Base-by-base conservation (phyloP, 352 stramenopile species). In the Phytophthora chlamydospora region DNA sequence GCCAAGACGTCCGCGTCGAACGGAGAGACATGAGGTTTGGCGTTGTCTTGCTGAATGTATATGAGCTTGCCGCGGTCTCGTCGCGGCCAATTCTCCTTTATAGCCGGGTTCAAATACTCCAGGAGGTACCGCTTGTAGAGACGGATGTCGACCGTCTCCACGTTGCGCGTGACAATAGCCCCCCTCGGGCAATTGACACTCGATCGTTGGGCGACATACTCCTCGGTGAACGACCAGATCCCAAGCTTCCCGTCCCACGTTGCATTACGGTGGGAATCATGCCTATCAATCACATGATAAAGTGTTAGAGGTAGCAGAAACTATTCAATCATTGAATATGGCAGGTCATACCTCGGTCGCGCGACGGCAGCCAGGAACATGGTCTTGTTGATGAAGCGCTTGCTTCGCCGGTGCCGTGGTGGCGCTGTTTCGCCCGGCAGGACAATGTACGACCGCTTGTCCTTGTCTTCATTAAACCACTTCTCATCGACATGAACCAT, bases 31-130 rank as follows among this genome's bases (percentile, higher is more conserved):
- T 73, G 63, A 4, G 49, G 48, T 3, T 51, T 65, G 0, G 58
- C 48, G 19, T 76, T 76, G 19, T 76, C 68, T 51, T 73, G 63
- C 19, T 73, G 62, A 16, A 71, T 65, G 1, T 29, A 45, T 21
- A 65, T 73, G 5, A 29, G 36, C 4, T 43, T 31, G 14, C 24
- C 8, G 9, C 40, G 47, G 4, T 63, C 43, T 4, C 33, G 14
- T 0, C 38, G 45, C 10, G 65, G 59, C 54, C 58, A 73, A 13
- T 64, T 34, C 27, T 33, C 49, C 58, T 72, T 71, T 45, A 71
- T 73, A 0, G 54, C 48, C 2, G 62, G 58, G 29, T 65, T 63
- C 0, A 76, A 48, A 19, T 55, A 16, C 1, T 24, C 34, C 0
- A 73, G 19, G 2, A 76, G 45, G 27, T 58, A 71, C 13, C 24